Conservation (phyloP, 345 rosid species). For the Melastoma malabathricum region DNA sequence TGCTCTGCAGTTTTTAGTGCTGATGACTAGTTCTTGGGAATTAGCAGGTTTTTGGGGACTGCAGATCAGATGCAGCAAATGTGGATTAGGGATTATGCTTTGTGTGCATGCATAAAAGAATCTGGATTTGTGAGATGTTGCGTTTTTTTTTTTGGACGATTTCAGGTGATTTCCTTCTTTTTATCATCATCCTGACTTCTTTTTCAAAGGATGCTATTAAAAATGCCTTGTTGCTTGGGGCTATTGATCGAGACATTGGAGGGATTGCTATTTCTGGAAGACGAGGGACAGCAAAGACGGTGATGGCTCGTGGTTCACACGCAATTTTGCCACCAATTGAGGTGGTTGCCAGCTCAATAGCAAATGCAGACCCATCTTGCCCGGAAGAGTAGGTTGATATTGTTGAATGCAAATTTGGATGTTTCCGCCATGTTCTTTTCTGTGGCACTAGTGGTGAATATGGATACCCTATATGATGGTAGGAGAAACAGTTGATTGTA, state of each 20-base stretch:
- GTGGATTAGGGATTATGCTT: no score
- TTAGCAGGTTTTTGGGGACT: no score
- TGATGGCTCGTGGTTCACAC: constrained; percentile 92
- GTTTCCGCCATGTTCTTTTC: background rate
- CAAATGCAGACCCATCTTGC: constrained; percentile 73
- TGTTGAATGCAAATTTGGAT: background rate
- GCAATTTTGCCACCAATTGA: constrained; percentile 87
- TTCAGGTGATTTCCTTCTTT: no score
- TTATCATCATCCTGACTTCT: background rate
- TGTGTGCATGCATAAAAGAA: no score
- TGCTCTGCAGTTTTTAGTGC: no score
- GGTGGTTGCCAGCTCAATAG: constrained; percentile 67
- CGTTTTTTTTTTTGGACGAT: no score
- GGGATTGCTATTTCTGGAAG: constrained; percentile 85
- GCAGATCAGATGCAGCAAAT: no score
- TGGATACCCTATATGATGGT: no score
- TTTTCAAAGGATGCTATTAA: constrained; percentile 70
- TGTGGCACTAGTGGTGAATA: no score
- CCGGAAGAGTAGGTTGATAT: constrained; percentile 59
- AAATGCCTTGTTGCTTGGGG: constrained; percentile 91
- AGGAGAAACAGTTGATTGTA: no score
- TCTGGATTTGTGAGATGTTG: no score
- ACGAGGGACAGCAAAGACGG: constrained; percentile 89
- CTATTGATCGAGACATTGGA: constrained; percentile 84
- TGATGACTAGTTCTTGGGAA: no score